Evolutionary conservation across 805 yeast genomes (phyloP), one percentile per base, ranked within the genome.

Genomic region (Sungouiella thailandica): DNA sequence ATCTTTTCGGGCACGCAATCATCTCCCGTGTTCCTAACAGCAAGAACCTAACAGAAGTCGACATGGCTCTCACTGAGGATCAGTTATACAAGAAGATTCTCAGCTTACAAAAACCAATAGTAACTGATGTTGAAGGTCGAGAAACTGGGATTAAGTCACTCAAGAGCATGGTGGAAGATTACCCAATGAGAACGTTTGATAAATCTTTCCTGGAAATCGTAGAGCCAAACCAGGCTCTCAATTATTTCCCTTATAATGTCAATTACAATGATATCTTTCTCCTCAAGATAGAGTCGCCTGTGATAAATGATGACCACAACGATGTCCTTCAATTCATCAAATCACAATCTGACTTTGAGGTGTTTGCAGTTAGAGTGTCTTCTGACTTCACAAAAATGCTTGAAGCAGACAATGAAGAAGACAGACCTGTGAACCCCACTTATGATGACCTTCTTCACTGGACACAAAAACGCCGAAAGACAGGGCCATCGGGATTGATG

Each of bases 201-300:
- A 19, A 9, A 19, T 7, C 7, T 7, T 9, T 19, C 35, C 6
- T 23, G 15, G 12, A 31, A 18, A 5, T 24, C 43, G 17, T 43
- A 32, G 23, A 25, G 24, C 12, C 25, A 8, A 5, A 18, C 7
- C 31, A 32, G 4, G 28, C 51, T 4, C 18, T 34, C 4, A 44
- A 43, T 3, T 32, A 45, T 0, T 46, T 58, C 13, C 68, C 68
- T 8, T 60, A 41, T 33, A 68, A 64, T 32, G 23, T 65, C 2
- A 28, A 36, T 13, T 65, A 49, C 40, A 47, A 49, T 23, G 52
- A 43, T 17, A 53, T 47, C 28, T 42, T 42, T 29, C 28, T 63
- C 8, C 44, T 65, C 8, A 55, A 65, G 7, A 57, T 65, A 3
- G 68, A 62, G 35, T 39, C 42, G 3, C 50, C 56, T 10, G 46